phyloP scores from a whole-genome alignment of 2,329 filamentous ascomycete genomes.

The Chalaropsis ovoidea region DNA sequence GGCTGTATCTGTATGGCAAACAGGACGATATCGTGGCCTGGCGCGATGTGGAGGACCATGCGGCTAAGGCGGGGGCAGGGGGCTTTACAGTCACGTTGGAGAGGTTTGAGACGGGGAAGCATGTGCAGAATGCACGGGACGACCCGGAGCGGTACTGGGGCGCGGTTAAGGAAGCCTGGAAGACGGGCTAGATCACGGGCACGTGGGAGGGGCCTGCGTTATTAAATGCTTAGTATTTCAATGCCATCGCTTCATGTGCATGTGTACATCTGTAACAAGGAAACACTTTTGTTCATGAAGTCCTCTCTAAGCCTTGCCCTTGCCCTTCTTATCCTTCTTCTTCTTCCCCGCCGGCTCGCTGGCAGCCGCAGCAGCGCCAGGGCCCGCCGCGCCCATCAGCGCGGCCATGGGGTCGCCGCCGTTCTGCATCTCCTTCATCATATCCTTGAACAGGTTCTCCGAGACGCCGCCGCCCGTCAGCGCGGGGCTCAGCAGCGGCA shows the following conservation, averaged over 20 bases:
- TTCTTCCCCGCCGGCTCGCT: constrained; percentile 33
- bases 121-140: constrained; percentile 34
- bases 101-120: constrained; percentile 39
- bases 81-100: constrained; percentile 39
- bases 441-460: constrained; percentile 90
- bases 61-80: constrained; percentile 34
- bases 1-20: constrained; percentile 45
- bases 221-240: not conserved
- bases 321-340: constrained; percentile 45
- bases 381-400: constrained; percentile 35
- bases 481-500: constrained; percentile 81
- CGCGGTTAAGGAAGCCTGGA: constrained; percentile 40
- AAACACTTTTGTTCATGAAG: not conserved
- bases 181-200: not conserved
- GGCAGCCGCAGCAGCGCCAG: constrained; percentile 27
- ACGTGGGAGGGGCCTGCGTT: not conserved
- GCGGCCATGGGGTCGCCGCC: constrained; percentile 40
- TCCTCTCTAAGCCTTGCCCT: constrained; percentile 34
- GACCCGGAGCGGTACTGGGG: constrained; percentile 44
- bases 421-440: constrained; percentile 82
- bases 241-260: not conserved
- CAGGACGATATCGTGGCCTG: constrained; percentile 41
- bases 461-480: constrained; percentile 87
- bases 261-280: not conserved
- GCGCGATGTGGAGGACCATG: constrained; percentile 40